These are phyloP conservation scores for Neoboletus brunneissimus DNA, from an alignment of 768 basidiomycete genomes.

Conservation along the genomic window DNA sequence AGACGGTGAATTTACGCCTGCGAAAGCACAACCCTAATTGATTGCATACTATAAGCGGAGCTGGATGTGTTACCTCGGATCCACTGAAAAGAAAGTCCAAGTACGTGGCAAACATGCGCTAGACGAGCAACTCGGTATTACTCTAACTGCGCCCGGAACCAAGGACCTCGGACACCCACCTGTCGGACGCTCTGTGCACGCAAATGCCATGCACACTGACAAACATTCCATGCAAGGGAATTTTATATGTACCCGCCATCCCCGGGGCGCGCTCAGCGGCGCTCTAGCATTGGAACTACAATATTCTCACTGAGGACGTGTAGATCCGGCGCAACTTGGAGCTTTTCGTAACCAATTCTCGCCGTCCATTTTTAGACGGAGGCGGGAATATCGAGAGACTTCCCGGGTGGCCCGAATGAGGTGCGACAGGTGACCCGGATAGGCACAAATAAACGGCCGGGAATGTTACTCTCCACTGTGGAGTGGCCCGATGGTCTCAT, in stretches of 20 bases:
- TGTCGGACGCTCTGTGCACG: no score
- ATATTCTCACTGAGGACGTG: background rate
- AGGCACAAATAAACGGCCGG: background rate
- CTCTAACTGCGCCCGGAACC: background rate
- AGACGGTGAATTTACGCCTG: conserved; percentile 8
- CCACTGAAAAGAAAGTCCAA: background rate
- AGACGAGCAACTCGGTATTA: background rate
- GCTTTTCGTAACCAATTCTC: background rate
- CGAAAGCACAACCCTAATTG: conserved; percentile 12
- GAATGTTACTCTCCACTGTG: background rate
- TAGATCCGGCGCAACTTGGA: background rate
- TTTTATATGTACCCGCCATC: background rate
- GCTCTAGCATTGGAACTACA: background rate
- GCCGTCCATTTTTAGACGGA: background rate
- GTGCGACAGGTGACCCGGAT: background rate
- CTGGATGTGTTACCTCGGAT: conserved; percentile 4
- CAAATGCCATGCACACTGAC: no score
- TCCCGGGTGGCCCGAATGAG: background rate
- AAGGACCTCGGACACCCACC: conserved; percentile 6
- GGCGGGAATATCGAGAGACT: background rate
- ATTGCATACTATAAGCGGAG: conserved; percentile 11
- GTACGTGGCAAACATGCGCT: background rate
- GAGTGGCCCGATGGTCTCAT: background rate
- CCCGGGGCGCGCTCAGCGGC: background rate
- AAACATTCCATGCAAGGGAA: background rate